phyloP scores from a whole-genome alignment of 2,329 filamentous ascomycete species.

The Aspergillus ochraceus region DNA sequence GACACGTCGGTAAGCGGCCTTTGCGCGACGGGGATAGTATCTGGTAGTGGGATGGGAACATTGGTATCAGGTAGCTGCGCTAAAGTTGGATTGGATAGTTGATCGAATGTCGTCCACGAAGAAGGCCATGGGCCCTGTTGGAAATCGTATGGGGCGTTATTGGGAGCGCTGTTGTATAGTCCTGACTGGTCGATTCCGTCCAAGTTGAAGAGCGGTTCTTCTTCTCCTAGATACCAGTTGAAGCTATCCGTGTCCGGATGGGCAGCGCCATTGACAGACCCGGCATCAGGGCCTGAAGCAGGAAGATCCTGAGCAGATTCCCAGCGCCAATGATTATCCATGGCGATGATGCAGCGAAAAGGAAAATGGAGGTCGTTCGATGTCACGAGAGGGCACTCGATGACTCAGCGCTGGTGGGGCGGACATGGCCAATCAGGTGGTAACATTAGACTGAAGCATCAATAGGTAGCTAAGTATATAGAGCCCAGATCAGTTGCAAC shows the following conservation, averaged over 20 bases:
- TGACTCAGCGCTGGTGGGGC: neutral
- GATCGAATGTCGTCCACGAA: neutral
- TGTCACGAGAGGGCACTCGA: neutral
- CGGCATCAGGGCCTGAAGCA: neutral
- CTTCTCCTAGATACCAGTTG: neutral
- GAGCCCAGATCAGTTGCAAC: too few relatives aligned
- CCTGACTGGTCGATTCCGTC: neutral
- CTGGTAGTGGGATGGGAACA: neutral
- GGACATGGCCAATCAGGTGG: neutral
- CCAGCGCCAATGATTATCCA: neutral
- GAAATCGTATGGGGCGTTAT: neutral
- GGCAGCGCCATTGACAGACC: neutral
- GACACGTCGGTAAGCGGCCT: slow-evolving; percentile 28
- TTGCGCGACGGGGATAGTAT: neutral
- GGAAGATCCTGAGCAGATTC: neutral
- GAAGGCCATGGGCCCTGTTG: neutral
- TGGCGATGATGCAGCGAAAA: neutral
- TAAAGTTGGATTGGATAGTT: neutral
- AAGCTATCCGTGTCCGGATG: neutral
- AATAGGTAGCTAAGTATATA: too few relatives aligned
- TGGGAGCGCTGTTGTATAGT: neutral
- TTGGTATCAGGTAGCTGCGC: neutral
- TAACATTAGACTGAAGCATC: neutral
- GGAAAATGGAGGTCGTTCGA: neutral
- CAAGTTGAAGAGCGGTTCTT: neutral